phyloP scores from a whole-genome alignment of 768 basidiomycete species.

The Strobilomyces dryophilus region DNA sequence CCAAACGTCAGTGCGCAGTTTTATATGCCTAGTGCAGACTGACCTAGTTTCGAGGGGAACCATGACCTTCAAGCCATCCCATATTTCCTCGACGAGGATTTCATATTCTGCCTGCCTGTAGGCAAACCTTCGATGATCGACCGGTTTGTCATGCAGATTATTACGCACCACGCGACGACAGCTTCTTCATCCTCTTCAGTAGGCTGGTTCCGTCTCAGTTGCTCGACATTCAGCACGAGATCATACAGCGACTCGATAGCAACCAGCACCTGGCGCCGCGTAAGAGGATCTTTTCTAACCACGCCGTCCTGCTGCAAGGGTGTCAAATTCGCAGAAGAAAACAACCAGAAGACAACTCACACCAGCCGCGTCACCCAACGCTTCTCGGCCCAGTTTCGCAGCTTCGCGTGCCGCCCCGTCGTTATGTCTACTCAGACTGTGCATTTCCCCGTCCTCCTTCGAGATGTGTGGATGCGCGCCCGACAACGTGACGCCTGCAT shows the following conservation, averaged over 20 bases:
- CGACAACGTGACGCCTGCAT: constrained; percentile 34
- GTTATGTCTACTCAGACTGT: constrained; percentile 28
- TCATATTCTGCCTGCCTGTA: constrained; percentile 59
- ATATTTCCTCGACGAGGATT: constrained; percentile 62
- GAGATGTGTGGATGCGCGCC: constrained; percentile 48
- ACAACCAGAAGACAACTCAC: constrained; percentile 30
- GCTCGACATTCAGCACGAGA: constrained; percentile 77
- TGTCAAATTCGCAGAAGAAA: background rate
- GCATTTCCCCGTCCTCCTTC: constrained; percentile 42
- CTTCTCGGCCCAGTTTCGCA: constrained; percentile 69
- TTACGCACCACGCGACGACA: constrained; percentile 41
- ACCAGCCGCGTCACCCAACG: constrained; percentile 58
- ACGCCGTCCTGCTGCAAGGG: constrained; percentile 52
- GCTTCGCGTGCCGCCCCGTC: constrained; percentile 68
- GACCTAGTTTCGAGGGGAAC: constrained; percentile 93
- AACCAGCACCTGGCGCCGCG: constrained; percentile 70
- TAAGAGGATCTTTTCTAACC: constrained; percentile 68
- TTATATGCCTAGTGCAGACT: constrained; percentile 2
- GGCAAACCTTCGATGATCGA: background rate
- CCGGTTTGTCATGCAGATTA: background rate
- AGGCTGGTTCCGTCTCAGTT: constrained; percentile 77
- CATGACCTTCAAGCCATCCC: constrained; percentile 81
- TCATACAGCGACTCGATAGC: constrained; percentile 87
- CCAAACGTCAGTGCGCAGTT: background rate
- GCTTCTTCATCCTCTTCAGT: constrained; percentile 45